These are phyloP conservation scores for Fermentozyma sake DNA, from an alignment of 1,139 yeast genomes.

Conservation along the genomic window DNA sequence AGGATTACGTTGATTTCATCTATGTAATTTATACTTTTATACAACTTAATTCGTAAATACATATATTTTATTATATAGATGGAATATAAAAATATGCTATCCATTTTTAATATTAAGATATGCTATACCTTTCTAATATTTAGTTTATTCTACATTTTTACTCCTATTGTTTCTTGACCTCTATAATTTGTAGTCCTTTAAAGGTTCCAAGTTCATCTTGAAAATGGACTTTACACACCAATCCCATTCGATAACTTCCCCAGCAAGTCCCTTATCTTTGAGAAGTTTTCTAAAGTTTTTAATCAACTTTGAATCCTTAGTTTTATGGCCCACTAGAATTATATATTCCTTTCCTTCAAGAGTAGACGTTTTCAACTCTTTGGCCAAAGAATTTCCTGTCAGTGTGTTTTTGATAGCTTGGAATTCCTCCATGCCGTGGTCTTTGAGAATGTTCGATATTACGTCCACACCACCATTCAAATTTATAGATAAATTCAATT, in stretches of 20 bases:
- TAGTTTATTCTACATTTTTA: constrained; percentile 1
- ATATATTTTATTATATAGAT: too few species aligned
- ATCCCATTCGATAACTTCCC: constrained; percentile 56
- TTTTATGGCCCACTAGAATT: constrained; percentile 34
- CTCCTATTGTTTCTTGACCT: constrained; percentile 1
- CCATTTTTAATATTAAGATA: constrained; percentile 1
- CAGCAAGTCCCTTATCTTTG: constrained; percentile 14
- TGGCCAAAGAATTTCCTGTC: constrained; percentile 4
- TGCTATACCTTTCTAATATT: constrained; percentile 1
- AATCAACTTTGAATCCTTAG: constrained; percentile 42
- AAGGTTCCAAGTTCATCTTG: constrained; percentile 33
- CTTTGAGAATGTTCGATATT: constrained; percentile 54
- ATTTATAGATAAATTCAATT: constrained; percentile 55
- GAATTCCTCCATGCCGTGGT: constrained; percentile 55
- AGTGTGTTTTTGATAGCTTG: constrained; percentile 24
- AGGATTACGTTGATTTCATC: too few species aligned
- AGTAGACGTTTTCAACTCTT: constrained; percentile 7
- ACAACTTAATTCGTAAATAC: too few species aligned
- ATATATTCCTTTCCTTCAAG: constrained; percentile 12
- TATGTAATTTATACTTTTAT: too few species aligned
- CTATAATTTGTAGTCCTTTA: constrained; percentile 15
- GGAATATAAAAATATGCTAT: constrained; percentile 2
- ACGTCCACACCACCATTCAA: constrained; percentile 67
- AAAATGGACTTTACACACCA: constrained; percentile 64
- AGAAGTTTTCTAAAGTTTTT: constrained; percentile 33